Evolutionary conservation across 495 filamentous ascomycete genomes (phyloP).

Genomic region (Apodospora peruviana): DNA sequence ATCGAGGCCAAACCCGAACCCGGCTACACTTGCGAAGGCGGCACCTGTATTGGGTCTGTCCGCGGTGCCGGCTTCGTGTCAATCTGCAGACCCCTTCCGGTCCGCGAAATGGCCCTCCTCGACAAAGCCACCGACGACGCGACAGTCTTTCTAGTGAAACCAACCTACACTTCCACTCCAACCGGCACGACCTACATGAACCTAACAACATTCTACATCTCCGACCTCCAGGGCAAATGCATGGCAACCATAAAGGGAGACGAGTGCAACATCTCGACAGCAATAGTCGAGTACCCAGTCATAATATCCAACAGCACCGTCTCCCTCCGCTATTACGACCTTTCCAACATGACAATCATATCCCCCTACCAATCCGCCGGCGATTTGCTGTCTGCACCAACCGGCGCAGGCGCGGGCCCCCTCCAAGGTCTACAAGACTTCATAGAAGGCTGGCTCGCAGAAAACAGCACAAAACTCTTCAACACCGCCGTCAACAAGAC

Average conservation of each 20-base stretch:
- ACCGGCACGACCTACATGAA: no score
- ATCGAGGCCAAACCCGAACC: no score
- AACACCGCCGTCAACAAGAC: neutral
- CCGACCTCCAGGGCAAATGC: neutral
- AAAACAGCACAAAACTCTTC: constrained; percentile 4
- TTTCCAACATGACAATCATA: neutral
- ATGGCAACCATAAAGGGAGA: neutral
- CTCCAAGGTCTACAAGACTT: neutral
- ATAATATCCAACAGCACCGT: constrained; percentile 9
- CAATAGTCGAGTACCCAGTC: constrained; percentile 11
- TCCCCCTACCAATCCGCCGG: neutral
- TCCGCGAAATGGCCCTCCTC: no score
- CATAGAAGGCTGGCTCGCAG: neutral
- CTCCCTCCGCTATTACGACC: neutral
- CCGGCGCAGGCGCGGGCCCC: neutral
- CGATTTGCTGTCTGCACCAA: neutral
- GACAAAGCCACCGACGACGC: no score
- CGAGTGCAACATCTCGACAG: neutral
- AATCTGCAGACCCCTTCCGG: no score
- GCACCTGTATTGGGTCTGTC: no score
- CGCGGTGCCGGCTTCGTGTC: no score
- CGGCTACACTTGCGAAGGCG: no score
- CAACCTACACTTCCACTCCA: no score
- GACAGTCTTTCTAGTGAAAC: no score
- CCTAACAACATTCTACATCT: neutral